A percentile compares a stretch with the other conserved stretches of the same genome.
Conservation (phyloP, 768 basidiomycete genomes). For the Lentinus tigrinus region DNA sequence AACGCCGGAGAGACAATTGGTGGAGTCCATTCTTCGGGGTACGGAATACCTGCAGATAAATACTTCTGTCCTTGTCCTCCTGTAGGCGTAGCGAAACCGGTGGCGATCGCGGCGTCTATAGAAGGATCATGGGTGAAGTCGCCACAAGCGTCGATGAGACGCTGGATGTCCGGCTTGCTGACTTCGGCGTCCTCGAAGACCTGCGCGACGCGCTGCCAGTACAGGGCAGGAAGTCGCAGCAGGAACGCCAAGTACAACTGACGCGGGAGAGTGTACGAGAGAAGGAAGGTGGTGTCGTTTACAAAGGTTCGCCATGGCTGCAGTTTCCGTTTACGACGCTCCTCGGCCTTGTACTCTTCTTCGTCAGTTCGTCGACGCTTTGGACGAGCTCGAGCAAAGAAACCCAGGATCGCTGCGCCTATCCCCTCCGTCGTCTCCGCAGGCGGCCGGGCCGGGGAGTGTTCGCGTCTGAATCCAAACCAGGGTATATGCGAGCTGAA, state of each 20-base stretch:
- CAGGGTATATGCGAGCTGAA: slow-evolving; percentile 28
- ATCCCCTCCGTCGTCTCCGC: background rate
- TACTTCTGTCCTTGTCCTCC: slow-evolving; percentile 3
- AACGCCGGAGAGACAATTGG: slow-evolving; percentile 61
- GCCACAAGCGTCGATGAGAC: slow-evolving; percentile 34
- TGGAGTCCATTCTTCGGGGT: slow-evolving; percentile 37
- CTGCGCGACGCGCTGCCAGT: slow-evolving; percentile 75
- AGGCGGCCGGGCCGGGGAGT: slow-evolving; percentile 8
- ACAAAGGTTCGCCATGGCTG: slow-evolving; percentile 16
- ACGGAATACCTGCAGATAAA: slow-evolving; percentile 23
- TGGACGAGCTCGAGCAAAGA: background rate
- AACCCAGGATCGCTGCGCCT: background rate
- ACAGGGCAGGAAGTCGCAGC: slow-evolving; percentile 72
- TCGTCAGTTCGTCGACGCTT: background rate
- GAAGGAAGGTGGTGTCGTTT: slow-evolving; percentile 24
- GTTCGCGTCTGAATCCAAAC: slow-evolving; percentile 15
- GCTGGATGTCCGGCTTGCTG: slow-evolving; percentile 65
- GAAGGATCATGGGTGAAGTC: slow-evolving; percentile 8
- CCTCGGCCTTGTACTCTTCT: background rate
- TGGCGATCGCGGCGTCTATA: slow-evolving; percentile 8
- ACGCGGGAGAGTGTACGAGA: slow-evolving; percentile 39
- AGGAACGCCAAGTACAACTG: slow-evolving; percentile 48
- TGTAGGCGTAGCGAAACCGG: slow-evolving; percentile 9
- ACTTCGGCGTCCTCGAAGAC: slow-evolving; percentile 80
- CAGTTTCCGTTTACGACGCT: slow-evolving; percentile 2